These are phyloP conservation scores for Puccinia hordei DNA, from an alignment of 1,284 basidiomycete species.

Conservation along the genomic window DNA sequence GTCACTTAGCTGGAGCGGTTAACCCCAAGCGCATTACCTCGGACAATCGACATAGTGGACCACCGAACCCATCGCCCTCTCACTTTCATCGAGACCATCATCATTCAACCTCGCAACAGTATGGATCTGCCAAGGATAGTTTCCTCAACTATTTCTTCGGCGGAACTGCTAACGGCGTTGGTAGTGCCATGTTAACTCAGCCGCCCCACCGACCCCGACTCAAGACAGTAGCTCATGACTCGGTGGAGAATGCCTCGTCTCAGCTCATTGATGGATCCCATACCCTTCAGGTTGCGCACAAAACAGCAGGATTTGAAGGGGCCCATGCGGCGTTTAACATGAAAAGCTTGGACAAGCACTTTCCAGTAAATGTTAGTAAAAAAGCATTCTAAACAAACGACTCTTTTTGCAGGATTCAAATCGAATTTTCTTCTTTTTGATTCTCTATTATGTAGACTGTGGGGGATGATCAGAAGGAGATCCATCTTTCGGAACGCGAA, in stretches of 20 bases:
- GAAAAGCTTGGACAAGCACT: constrained; percentile 93
- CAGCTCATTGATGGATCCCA: constrained; percentile 60
- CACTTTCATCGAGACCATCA: constrained; percentile 61
- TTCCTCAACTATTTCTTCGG: constrained; percentile 95
- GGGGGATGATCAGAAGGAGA: constrained; percentile 64
- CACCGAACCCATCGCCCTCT: constrained; percentile 51
- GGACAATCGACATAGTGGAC: constrained; percentile 53
- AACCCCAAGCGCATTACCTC: constrained; percentile 56
- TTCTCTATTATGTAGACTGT: constrained; percentile 61
- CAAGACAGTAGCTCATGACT: constrained; percentile 52
- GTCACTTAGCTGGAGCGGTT: constrained; percentile 57
- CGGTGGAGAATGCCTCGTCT: constrained; percentile 55
- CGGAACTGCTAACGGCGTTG: constrained; percentile 58
- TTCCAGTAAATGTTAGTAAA: constrained; percentile 57
- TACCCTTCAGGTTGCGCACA: constrained; percentile 60
- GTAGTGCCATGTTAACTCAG: constrained; percentile 31
- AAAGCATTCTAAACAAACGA: not conserved
- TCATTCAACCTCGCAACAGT: constrained; percentile 56
- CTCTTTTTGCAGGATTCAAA: not conserved
- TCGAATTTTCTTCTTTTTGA: constrained; percentile 8
- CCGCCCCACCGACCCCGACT: constrained; percentile 25
- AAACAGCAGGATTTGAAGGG: constrained; percentile 69
- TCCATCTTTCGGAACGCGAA: constrained; percentile 73
- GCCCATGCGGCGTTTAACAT: constrained; percentile 91
- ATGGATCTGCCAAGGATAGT: constrained; percentile 70